phyloP scores from a whole-genome alignment of 768 basidiomycete genomes.

The Collybia mongolica region DNA sequence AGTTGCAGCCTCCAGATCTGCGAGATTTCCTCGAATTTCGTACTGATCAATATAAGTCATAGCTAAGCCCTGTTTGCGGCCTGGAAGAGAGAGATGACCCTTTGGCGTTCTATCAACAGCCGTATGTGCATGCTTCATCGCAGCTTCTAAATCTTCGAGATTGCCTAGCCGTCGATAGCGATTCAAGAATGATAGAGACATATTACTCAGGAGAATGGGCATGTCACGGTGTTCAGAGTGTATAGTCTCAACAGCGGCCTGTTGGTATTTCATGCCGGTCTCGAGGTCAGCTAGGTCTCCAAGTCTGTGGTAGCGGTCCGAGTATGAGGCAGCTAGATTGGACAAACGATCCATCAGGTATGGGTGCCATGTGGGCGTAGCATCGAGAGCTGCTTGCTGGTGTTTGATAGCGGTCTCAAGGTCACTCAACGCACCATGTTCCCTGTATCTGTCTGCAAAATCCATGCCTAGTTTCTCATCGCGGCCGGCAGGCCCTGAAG shows the following conservation, averaged over 20 bases:
- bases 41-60: not conserved
- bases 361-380: not conserved
- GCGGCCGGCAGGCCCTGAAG: not conserved
- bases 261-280: not conserved
- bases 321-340: slow-evolving; percentile 1
- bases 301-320: slow-evolving; percentile 2
- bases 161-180: not conserved
- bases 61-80: slow-evolving; percentile 4
- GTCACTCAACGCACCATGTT: slow-evolving; percentile 1
- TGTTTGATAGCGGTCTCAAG: slow-evolving; percentile 3
- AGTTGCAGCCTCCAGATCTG: slow-evolving; percentile 7
- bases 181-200: slow-evolving; percentile 1
- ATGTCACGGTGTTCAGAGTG: slow-evolving; percentile 2
- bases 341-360: not conserved
- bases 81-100: not conserved
- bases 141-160: slow-evolving; percentile 5
- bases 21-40: slow-evolving; percentile 1
- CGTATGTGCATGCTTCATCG: not conserved
- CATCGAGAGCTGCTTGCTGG: slow-evolving; percentile 3
- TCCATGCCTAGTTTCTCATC: slow-evolving; percentile 7
- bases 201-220: not conserved
- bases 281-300: slow-evolving; percentile 8
- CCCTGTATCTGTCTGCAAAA: not conserved
- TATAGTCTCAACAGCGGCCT: not conserved
- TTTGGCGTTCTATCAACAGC: slow-evolving; percentile 1